Base-by-base conservation (phyloP, 2,329 filamentous ascomycete species). In the Epichloe uncinata region DNA sequence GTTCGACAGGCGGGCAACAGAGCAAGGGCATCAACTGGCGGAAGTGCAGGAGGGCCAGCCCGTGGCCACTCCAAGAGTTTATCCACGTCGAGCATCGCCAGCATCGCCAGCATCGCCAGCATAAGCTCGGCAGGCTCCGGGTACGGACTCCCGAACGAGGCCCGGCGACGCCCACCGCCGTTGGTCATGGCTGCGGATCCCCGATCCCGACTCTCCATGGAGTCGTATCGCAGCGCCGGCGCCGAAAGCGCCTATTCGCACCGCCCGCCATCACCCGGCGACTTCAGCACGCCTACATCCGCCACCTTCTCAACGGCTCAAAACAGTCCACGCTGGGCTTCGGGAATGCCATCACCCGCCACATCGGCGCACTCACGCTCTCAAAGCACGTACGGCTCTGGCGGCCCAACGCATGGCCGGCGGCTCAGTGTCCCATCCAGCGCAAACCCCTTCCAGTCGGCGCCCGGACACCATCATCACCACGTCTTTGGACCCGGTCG, bases 11-110 rank as follows among this genome's bases (percentile, higher is more conserved):
- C 84, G 2, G 83, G 79, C 26, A 78, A 77, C 52, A 76, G 90
- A 56, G 83, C 87, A 7, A 78, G 90, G 54, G 82, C 89, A 12
- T 83, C 85, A 12, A 95, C 88, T 1, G 77, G 81, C 18, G 84
- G 86, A 26, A 91, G 85, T 59, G 76, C 83, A 54, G 78, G 79
- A 16, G 78, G 81, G 6, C 83, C 85, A 34, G 77, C 75, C 52
- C 77, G 89, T 52, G 88, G 89, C 1, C 90, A 96, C 64, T 86
- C 84, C 58, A 95, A 95, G 64, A 81, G 79, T 1, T 70, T 95
- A 3, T 96, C 90, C 0, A 81, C 87, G 2, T 95, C 90, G 0
- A 95, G 88, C 64, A 88, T 96, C 58, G 74, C 80, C 4, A 91
- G 85, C 35, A 83, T 84, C 6, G 26, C 90, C 0, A 95, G 88